A percentile compares a stretch with the other conserved stretches of the same genome.
Evolutionary conservation across 345 rosid species (phyloP).

Genomic region (Stellera chamaejasme): DNA sequence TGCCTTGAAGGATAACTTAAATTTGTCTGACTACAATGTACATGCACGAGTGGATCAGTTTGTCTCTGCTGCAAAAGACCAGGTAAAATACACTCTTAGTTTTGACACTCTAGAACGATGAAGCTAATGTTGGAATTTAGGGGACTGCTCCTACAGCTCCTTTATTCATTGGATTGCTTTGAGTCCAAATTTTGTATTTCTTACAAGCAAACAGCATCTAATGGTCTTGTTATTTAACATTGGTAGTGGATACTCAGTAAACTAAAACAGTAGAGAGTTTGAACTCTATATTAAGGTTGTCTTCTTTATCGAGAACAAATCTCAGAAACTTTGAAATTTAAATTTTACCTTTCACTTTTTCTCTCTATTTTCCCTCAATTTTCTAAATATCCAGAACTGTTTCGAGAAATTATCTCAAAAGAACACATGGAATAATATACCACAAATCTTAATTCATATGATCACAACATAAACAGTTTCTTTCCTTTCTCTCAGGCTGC

Average conservation of each 20-base stretch:
- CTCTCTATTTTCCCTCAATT: background rate
- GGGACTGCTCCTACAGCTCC: constrained; percentile 4
- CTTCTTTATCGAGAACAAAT: too few species aligned
- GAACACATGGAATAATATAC: background rate
- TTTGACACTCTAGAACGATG: too few species aligned
- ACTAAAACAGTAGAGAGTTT: too few species aligned
- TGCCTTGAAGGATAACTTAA: constrained; percentile 22
- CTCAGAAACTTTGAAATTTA: too few species aligned
- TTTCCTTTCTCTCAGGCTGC: constrained; percentile 23
- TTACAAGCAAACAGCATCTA: background rate
- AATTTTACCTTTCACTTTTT: background rate
- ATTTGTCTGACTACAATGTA: constrained; percentile 40
- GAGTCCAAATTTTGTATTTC: background rate
- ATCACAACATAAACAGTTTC: too few species aligned
- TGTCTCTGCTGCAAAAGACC: constrained; percentile 31
- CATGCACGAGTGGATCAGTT: constrained; percentile 30
- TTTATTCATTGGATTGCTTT: background rate
- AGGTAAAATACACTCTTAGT: constrained; percentile 15
- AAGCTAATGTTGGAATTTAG: background rate
- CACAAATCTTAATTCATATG: too few species aligned
- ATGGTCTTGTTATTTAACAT: background rate
- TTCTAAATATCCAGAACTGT: too few species aligned
- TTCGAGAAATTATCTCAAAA: too few species aligned
- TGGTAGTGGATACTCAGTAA: background rate
- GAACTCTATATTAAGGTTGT: too few species aligned